Percentiles rank a stretch among this genome's conserved stretches.
Conservation (phyloP, 352 stramenopile genomes). For the Pythium vanterpoolii region DNA sequence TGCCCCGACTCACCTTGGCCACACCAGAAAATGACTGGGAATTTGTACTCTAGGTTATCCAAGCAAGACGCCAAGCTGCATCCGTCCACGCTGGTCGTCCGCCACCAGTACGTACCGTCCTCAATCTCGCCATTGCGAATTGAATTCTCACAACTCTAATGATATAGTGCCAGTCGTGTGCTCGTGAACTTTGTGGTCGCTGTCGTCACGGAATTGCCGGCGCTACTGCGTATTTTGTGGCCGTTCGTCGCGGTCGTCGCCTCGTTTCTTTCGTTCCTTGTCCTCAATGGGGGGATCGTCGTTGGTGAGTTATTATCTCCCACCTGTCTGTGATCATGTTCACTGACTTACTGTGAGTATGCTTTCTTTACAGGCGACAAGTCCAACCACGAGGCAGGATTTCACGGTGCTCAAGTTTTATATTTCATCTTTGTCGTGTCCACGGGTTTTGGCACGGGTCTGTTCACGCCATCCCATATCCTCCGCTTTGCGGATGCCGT, state of each 20-base stretch:
- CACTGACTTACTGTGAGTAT: not conserved
- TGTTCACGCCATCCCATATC: slow-evolving; percentile 36
- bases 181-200: slow-evolving; percentile 63
- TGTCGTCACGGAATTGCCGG: slow-evolving; percentile 42
- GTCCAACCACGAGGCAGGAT: slow-evolving; percentile 70
- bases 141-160: not conserved
- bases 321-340: too few species aligned
- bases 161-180: slow-evolving; percentile 33
- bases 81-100: slow-evolving; percentile 9
- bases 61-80: slow-evolving; percentile 24
- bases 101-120: slow-evolving; percentile 5
- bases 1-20: not conserved
- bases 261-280: slow-evolving; percentile 56
- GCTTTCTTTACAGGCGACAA: slow-evolving; percentile 56
- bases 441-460: slow-evolving; percentile 52
- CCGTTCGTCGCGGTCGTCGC: slow-evolving; percentile 59
- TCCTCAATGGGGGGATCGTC: slow-evolving; percentile 78
- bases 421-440: slow-evolving; percentile 73
- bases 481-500: slow-evolving; percentile 33
- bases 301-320: slow-evolving; percentile 59
- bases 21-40: not conserved
- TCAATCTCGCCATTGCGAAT: not conserved
- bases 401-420: slow-evolving; percentile 72
- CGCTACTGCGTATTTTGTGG: slow-evolving; percentile 63
- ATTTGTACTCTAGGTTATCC: not conserved